Conservation (phyloP, 2,329 filamentous ascomycete species). For the Nigrospora osmanthi region DNA sequence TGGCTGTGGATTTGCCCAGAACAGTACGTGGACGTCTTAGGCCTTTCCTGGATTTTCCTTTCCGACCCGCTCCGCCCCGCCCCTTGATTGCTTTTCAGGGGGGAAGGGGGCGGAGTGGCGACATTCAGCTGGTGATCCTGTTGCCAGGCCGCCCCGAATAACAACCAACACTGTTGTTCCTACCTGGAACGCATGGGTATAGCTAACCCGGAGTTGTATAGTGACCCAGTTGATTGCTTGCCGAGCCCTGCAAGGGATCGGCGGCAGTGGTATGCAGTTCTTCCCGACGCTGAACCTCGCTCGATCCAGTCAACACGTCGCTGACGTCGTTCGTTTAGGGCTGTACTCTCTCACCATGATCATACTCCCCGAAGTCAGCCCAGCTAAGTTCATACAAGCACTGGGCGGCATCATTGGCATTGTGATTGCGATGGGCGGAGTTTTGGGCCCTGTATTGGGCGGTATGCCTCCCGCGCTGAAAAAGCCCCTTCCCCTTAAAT, state of each 20-base stretch:
- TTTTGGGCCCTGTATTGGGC: slow-evolving; percentile 43
- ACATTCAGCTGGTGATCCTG: no score
- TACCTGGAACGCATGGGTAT: not conserved
- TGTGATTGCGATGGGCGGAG: slow-evolving; percentile 38
- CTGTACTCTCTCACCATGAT: slow-evolving; percentile 51
- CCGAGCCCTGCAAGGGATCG: slow-evolving; percentile 41
- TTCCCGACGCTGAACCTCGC: slow-evolving; percentile 1
- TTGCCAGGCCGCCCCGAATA: not conserved
- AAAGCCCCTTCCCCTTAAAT: no score
- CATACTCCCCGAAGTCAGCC: slow-evolving; percentile 42
- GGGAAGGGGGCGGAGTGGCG: no score
- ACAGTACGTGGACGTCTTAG: not conserved
- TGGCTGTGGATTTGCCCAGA: slow-evolving; percentile 40
- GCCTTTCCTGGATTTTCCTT: not conserved
- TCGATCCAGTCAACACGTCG: not conserved
- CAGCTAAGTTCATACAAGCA: slow-evolving; percentile 27
- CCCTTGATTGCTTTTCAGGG: no score
- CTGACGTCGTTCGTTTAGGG: slow-evolving; percentile 18
- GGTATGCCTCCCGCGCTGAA: slow-evolving; percentile 21
- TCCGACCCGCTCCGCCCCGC: no score
- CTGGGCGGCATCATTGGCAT: slow-evolving; percentile 41
- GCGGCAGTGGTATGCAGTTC: slow-evolving; percentile 35
- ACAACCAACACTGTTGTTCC: not conserved
- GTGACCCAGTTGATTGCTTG: slow-evolving; percentile 40
- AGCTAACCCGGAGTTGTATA: not conserved